Evolutionary conservation across 2,329 filamentous ascomycete species (phyloP), one percentile per base, ranked within the genome.

Genomic region (Triangularia verruculosa): DNA sequence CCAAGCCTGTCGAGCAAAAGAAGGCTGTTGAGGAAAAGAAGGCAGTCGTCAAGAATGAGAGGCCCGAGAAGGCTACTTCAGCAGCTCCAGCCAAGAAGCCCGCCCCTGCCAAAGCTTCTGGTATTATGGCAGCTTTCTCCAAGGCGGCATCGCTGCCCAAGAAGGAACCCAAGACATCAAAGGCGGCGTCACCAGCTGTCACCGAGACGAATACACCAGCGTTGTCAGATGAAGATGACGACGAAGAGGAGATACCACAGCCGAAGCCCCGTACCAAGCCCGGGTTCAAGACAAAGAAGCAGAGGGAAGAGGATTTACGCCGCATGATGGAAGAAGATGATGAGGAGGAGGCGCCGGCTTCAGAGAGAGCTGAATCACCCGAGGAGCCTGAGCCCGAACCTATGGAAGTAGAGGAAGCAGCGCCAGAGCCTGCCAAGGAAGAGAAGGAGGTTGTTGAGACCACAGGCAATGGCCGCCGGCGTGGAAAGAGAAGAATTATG

Each of bases 91-190:
- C 75, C 9, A 83, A 81, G 70, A 80, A 79, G 57, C 61, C 72
- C 2, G 63, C 72, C 3, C 69, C 77, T 15, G 56, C 75, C 0
- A 81, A 57, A 9, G 67, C 47, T 12, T 79, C 78, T 2, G 84
- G 85, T 64, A 86, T 96, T 25, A 92, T 95, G 81, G 88, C 89
- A 65, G 90, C 91, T 0, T 96, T 96, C 73, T 90, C 91, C 13
- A 91, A 89, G 71, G 79, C 81, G 4, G 75, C 79, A 0, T 70
- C 76, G 3, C 81, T 79, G 70, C 79, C 87, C 4, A 91, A 88
- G 73, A 76, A 67, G 61, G 73, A 75, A 63, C 58, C 67, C 68
- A n/a, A 65, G 17, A 5, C 34, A n/a, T 39, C 34, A 67, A 12
- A 63, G 69, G 74, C 77, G n/a, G 72, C 76, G 17, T 47, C 39